These are phyloP conservation scores for Brassica incana DNA, from an alignment of 345 rosid species.

Conservation along the genomic window DNA sequence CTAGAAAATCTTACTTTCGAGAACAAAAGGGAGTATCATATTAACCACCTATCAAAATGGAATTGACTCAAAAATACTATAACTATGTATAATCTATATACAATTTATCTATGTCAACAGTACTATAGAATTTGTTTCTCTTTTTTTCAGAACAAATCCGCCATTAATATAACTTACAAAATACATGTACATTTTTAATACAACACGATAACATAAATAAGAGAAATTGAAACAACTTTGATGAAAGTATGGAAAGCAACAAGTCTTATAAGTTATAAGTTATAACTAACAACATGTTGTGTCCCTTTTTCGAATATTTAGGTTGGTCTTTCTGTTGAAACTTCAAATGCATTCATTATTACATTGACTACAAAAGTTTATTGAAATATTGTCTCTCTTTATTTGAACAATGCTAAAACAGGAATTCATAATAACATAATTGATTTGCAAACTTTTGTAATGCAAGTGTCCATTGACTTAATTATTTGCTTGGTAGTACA, in stretches of 20 bases:
- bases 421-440: background rate
- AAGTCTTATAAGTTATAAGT: background rate
- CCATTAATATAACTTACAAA: background rate
- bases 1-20: no score
- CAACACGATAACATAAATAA: background rate
- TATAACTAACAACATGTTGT: background rate
- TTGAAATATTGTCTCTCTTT: background rate
- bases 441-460: background rate
- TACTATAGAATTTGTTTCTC: background rate
- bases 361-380: background rate
- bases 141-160: background rate
- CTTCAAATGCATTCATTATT: background rate
- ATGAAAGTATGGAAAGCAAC: background rate
- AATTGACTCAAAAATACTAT: background rate
- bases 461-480: conserved; percentile 1
- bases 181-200: background rate
- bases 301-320: background rate
- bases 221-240: no score
- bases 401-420: background rate
- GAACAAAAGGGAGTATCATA: background rate
- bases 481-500: background rate
- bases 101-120: background rate
- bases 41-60: background rate
- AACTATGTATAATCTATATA: background rate
- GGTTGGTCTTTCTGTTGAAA: background rate